phyloP scores from a whole-genome alignment of 495 filamentous ascomycete species.

The Aspergillus baeticus region DNA sequence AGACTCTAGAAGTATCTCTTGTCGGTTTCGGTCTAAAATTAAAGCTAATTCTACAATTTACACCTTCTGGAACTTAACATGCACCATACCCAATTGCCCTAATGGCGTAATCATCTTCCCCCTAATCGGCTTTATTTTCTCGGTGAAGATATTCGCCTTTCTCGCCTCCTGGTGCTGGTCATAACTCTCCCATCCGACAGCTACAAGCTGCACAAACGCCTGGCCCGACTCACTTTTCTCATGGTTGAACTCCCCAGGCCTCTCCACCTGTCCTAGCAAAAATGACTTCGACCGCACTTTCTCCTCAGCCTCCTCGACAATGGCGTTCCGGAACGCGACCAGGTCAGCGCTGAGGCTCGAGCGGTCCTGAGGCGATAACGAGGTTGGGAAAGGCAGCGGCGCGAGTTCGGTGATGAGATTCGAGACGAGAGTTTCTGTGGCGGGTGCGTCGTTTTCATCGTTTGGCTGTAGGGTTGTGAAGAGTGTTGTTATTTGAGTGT shows the following conservation, averaged over 20 bases:
- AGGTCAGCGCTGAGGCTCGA: slow-evolving; percentile 25
- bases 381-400: slow-evolving; percentile 29
- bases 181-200: slow-evolving; percentile 54
- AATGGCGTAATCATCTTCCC: slow-evolving; percentile 34
- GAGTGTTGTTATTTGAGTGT: slow-evolving; percentile 22
- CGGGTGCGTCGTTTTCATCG: slow-evolving; percentile 14
- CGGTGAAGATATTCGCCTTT: slow-evolving; percentile 44
- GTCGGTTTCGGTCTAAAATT: neutral
- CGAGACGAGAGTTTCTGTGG: slow-evolving; percentile 30
- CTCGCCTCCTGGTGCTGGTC: slow-evolving; percentile 50
- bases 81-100: slow-evolving; percentile 41
- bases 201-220: slow-evolving; percentile 38
- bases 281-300: slow-evolving; percentile 38
- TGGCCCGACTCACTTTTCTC: slow-evolving; percentile 33
- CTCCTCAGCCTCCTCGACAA: slow-evolving; percentile 30
- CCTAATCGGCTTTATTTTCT: slow-evolving; percentile 37
- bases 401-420: slow-evolving; percentile 44
- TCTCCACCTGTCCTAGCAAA: slow-evolving; percentile 43
- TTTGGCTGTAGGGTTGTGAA: slow-evolving; percentile 34
- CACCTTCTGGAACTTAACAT: slow-evolving; percentile 40
- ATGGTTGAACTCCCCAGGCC: slow-evolving; percentile 38
- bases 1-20: neutral
- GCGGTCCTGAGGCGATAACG: slow-evolving; percentile 23
- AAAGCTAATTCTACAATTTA: neutral
- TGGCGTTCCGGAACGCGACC: slow-evolving; percentile 33